Evolutionary conservation across 371 early-diverging fungal genomes (phyloP).

Genomic region (Mortierella sp.): DNA sequence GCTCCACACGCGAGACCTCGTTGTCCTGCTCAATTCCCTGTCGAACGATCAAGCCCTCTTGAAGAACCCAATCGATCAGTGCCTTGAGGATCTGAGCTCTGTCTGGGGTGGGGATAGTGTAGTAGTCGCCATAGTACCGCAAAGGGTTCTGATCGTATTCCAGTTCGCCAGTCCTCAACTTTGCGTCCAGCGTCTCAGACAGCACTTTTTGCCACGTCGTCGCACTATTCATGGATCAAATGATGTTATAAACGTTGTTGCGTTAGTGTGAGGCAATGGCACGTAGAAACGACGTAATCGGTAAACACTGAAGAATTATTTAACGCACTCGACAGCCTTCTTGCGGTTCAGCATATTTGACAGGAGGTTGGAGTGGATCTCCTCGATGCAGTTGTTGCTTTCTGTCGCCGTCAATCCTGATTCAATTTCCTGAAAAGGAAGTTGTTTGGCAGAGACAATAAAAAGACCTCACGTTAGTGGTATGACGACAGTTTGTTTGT

Average conservation of each 20-base stretch:
- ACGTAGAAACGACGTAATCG: not conserved
- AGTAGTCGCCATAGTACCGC: conserved; percentile 38
- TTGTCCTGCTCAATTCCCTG: conserved; percentile 42
- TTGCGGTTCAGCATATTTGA: conserved; percentile 56
- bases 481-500: not conserved
- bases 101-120: conserved; percentile 31
- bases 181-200: conserved; percentile 45
- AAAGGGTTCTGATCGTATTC: conserved; percentile 40
- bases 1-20: conserved; percentile 29
- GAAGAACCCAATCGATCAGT: conserved; percentile 54
- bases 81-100: conserved; percentile 43
- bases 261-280: not conserved
- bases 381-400: conserved; percentile 37
- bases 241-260: not conserved
- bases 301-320: not conserved
- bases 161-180: conserved; percentile 36
- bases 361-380: conserved; percentile 46
- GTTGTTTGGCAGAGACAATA: not conserved
- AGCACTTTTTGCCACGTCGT: conserved; percentile 44
- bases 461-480: not conserved
- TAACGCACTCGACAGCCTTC: conserved; percentile 51
- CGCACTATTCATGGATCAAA: conserved; percentile 6
- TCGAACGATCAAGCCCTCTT: conserved; percentile 38
- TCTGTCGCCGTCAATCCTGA: conserved; percentile 32
- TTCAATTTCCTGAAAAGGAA: conserved; percentile 33